These are phyloP conservation scores for Viridothelium virens DNA, from an alignment of 495 filamentous ascomycete genomes.

Conservation along the genomic window DNA sequence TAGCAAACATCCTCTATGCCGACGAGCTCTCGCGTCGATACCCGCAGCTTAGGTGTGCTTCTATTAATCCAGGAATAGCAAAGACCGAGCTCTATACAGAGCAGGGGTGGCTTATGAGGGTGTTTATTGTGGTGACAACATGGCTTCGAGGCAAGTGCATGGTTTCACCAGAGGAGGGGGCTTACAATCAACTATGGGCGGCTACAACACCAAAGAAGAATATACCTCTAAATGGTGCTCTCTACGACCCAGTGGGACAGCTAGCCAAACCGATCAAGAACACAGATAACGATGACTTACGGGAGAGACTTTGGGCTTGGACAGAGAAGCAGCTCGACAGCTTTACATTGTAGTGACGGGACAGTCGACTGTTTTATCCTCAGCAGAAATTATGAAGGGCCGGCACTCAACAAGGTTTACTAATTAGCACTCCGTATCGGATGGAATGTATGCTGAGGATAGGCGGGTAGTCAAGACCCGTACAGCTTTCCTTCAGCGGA, in stretches of 20 bases:
- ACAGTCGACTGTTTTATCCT: too few relatives aligned
- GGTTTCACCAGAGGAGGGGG: conserved; percentile 35
- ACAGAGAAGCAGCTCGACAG: conserved; percentile 32
- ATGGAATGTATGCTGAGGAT: too few relatives aligned
- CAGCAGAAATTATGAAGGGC: too few relatives aligned
- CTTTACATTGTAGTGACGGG: conserved; percentile 11
- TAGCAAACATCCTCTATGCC: conserved; percentile 29
- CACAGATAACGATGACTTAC: conserved; percentile 28
- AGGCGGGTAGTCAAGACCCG: too few relatives aligned
- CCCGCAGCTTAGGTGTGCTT: conserved; percentile 47
- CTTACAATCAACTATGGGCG: conserved; percentile 56
- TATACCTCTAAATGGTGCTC: conserved; percentile 32
- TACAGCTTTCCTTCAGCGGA: too few relatives aligned
- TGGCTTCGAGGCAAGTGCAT: conserved; percentile 17
- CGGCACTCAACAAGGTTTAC: too few relatives aligned
- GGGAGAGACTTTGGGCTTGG: conserved; percentile 39
- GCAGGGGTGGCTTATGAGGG: background rate
- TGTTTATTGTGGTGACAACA: conserved; percentile 22
- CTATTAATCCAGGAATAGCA: conserved; percentile 62
- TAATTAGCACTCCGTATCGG: too few relatives aligned
- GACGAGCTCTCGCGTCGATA: conserved; percentile 37
- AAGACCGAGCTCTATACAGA: conserved; percentile 41
- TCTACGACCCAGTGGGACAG: conserved; percentile 39
- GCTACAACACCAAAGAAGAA: conserved; percentile 33
- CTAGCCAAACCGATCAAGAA: conserved; percentile 24